Evolutionary conservation across 2,329 filamentous ascomycete species (phyloP).

Genomic region (Xylariaceae sp.): DNA sequence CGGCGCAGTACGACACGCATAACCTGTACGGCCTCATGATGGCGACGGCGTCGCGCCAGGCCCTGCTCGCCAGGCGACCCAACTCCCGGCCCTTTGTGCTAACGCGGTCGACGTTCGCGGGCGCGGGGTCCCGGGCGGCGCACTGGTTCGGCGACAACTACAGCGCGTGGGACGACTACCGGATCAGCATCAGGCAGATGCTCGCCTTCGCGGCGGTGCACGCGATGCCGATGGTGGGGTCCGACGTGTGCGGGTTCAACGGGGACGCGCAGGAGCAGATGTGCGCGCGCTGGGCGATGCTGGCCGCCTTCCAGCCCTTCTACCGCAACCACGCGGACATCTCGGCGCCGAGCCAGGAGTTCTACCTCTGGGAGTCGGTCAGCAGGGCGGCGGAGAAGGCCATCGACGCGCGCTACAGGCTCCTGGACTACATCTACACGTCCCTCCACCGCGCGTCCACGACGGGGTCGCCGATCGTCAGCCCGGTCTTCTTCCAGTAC

Average conservation of each 20-base stretch:
- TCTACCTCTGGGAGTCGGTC: constrained; percentile 61
- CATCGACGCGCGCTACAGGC: constrained; percentile 66
- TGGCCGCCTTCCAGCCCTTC: constrained; percentile 64
- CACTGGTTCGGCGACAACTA: constrained; percentile 41
- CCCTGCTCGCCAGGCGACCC: constrained; percentile 54
- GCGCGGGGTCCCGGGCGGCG: constrained; percentile 52
- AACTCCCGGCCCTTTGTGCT: constrained; percentile 54
- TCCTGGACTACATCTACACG: constrained; percentile 82
- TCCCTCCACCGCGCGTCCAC: constrained; percentile 54
- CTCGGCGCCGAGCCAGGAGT: constrained; percentile 45
- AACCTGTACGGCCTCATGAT: constrained; percentile 63
- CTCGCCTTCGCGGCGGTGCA: constrained; percentile 46
- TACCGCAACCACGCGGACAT: constrained; percentile 62
- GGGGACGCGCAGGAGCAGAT: constrained; percentile 53
- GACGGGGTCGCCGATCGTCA: constrained; percentile 59
- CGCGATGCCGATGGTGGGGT: constrained; percentile 49
- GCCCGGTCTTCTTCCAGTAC: constrained; percentile 69
- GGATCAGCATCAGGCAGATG: constrained; percentile 42
- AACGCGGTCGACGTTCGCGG: constrained; percentile 60
- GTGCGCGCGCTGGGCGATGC: constrained; percentile 62
- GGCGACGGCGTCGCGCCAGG: constrained; percentile 48
- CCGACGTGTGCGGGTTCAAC: constrained; percentile 61
- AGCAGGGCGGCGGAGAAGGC: constrained; percentile 60
- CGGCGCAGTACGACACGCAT: constrained; percentile 60
- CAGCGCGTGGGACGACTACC: constrained; percentile 44